phyloP scores from a whole-genome alignment of 176 grass and related monocot species.

The Hsuehochloa calcarea region DNA sequence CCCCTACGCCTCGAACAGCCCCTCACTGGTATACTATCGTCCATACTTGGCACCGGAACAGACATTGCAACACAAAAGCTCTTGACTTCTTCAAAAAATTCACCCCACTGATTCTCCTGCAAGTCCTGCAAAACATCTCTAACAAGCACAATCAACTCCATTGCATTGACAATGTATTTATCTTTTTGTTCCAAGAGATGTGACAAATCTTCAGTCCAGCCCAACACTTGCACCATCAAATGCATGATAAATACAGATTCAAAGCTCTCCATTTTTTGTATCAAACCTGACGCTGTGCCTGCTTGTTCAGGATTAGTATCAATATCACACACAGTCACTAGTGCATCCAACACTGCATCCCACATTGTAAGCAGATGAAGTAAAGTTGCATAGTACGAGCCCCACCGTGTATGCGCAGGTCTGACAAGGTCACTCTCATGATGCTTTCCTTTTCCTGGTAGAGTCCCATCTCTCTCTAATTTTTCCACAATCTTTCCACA shows the following conservation, averaged over 20 bases:
- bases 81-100: background rate
- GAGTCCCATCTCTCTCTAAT: background rate
- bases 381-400: background rate
- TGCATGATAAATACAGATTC: conserved; percentile 1
- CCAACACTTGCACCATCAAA: background rate
- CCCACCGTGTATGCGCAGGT: background rate
- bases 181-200: background rate
- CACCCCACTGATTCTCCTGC: background rate
- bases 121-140: background rate
- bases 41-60: background rate
- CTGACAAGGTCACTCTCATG: background rate
- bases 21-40: background rate
- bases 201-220: background rate
- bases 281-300: background rate
- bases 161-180: background rate
- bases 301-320: background rate
- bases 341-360: background rate
- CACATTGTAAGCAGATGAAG: conserved; percentile 4
- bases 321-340: background rate
- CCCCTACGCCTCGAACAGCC: background rate
- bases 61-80: background rate
- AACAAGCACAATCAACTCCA: background rate
- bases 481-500: background rate
- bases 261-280: background rate
- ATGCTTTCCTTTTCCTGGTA: background rate